A percentile compares a stretch with the other conserved stretches of the same genome.
These are phyloP conservation scores for Cyphellophora europaea DNA, from an alignment of 2,329 filamentous ascomycete genomes.

Conservation along the genomic window DNA sequence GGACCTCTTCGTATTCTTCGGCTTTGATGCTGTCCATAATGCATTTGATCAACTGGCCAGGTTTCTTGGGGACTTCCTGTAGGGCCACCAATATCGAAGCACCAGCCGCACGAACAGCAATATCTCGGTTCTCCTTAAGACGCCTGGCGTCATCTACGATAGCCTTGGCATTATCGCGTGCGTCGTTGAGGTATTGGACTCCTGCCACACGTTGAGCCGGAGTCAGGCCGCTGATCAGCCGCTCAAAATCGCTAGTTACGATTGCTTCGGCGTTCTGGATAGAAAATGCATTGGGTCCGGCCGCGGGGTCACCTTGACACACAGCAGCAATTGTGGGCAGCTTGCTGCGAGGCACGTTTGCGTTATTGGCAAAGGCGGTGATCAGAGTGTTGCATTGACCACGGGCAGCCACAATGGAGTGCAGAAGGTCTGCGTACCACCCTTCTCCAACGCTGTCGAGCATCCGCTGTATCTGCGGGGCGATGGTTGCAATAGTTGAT, in stretches of 20 bases:
- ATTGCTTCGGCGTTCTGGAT: conserved; percentile 81
- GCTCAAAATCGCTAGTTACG: conserved; percentile 74
- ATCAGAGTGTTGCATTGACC: conserved; percentile 86
- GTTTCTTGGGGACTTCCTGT: conserved; percentile 81
- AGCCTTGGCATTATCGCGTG: conserved; percentile 57
- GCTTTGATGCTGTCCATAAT: conserved; percentile 98
- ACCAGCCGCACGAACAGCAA: conserved; percentile 76
- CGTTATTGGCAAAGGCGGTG: conserved; percentile 84
- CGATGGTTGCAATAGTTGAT: conserved; percentile 36
- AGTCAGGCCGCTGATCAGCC: conserved; percentile 77
- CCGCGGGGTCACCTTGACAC: conserved; percentile 85
- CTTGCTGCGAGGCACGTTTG: conserved; percentile 65
- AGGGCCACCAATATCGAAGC: conserved; percentile 86
- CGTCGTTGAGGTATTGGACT: conserved; percentile 67
- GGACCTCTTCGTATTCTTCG: conserved; percentile 83
- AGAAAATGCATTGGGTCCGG: conserved; percentile 87
- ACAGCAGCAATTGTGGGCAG: conserved; percentile 78
- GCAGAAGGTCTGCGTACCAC: conserved; percentile 83
- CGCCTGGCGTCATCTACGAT: conserved; percentile 72
- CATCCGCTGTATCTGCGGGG: conserved; percentile 58
- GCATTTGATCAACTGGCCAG: conserved; percentile 82
- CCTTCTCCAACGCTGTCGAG: conserved; percentile 72
- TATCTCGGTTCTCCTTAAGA: conserved; percentile 72
- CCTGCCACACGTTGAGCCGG: conserved; percentile 82
- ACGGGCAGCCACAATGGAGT: conserved; percentile 78